Evolutionary conservation across 768 basidiomycete genomes (phyloP), one percentile per base, ranked within the genome.

Genomic region (Boletales sp.): DNA sequence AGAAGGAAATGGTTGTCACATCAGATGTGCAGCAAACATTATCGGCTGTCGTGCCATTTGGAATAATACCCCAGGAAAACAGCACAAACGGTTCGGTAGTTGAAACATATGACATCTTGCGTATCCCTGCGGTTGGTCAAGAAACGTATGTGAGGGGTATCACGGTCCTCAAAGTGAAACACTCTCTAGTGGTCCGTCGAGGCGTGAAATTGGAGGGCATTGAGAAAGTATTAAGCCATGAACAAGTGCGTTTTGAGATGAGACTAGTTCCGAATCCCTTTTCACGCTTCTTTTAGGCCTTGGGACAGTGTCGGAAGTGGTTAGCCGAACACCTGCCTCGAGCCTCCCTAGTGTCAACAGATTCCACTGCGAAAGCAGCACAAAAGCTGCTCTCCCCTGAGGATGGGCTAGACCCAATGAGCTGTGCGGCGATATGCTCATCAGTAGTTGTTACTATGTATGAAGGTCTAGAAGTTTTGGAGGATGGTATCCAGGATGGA

Each of bases 51-150:
- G 60, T 69, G 13, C 67, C 71, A 30, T 72, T 81, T 42, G 88
- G 79, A 21, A 74, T 91, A n/a, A 72, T 90, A 27, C 89, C 89
- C 18, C 85, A 87, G 64, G 89, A 92, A 66, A 92, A 92, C 57
- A 82, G 82, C 14, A 85, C 81, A 32, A 84, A 83, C 56, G 89
- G 89, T 11, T 73, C 70, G 15, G 89, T 92, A 8, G 68, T 80
- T 18, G 89, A 92, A 65, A 86, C 87, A 1, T 90, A 87, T 59
- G 83, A 89, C 59, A 53, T 70, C 31, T 68, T 90, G 41, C 82
- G 84, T 21, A 55, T 52, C n/a, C 57, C 67, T 34, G 53, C 55
- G 6, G 53, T 73, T 34, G 71, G 77, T 8, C 58, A 67, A 36
- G 62, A 65, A 13, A 76, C 71, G 8, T 84, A 81, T 58, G 70